Base-by-base conservation (phyloP, 495 filamentous ascomycete species). In the Penicillium daleae region DNA sequence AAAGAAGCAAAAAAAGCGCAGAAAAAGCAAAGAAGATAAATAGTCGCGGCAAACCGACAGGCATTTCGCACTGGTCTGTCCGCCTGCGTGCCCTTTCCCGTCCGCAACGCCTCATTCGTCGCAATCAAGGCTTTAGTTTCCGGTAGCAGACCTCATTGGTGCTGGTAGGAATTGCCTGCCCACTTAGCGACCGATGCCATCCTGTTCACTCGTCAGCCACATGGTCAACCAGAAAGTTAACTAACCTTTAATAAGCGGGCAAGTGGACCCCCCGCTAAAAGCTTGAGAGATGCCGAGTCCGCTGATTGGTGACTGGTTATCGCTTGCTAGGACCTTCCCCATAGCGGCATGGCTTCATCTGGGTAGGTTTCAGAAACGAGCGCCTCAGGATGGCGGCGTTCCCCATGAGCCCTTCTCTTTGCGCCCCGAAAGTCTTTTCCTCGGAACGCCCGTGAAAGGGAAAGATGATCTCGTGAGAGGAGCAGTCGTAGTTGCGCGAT, bases 131-230 rank as follows among this genome's bases (percentile, higher is more conserved):
- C 22, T 13, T 27, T 29, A 27, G 46, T 29, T 29, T 50, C 13
- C 22, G 46, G 46, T 27, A 50, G 46, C 4, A 21, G 12, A n/a
- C 26, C 24, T 50, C 46, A 50, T 50, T 50, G 46, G 46, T 50
- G 24, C 22, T 29, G 24, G 26, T 29, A 15, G 21, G 12, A 29
- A 50, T 12, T n/a, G 24, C 7, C 46, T 17, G 46, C 46, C 46
- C 46, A 50, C 46, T 50, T 50, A 50, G 46, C 46, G 46, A 27
- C 24, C 46, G 46, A 50, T 50, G 26, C 29, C 24, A 50, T 29
- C 46, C 46, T 50, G 46, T 50, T 50, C 46, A 27, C 46, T 26
- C 46, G 51, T 54, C 51, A 29, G 24, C 51, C 51, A 54, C 51
- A 54, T 54, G 51, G 51, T 29, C 15, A 44, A 44, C 40, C 26